Base-by-base conservation (phyloP, 208 protist genomes). In the Acanthamoeba castellanii region DNA sequence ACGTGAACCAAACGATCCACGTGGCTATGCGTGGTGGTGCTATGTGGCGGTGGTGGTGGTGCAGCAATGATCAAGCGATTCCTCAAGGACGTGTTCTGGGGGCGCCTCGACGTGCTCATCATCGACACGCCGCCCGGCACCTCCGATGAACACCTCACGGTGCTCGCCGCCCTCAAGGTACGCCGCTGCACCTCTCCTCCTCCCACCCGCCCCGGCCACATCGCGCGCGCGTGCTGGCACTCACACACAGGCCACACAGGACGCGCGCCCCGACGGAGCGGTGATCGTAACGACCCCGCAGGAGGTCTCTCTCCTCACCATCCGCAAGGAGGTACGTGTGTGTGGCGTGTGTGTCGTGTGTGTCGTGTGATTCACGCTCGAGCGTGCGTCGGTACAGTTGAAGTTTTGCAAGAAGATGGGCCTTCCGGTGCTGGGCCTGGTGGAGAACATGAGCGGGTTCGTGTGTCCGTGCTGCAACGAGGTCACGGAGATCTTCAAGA, bases 111-210 rank as follows among this genome's bases (percentile, higher is more conserved):
- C 97, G 98, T 98, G 66, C 97, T 99, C 47, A 96, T 99, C 22
- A 97, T 99, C 81, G 99, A 99, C 96, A 99, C 99, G 14, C 99
- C 99, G 52, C 99, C 99, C 13, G 99, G 99, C 64, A 99, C 99
- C 18, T 99, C 98, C 18, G 99, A 99, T 96, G 99, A 99, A 97
- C 99, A 99, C 97, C 98, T 99, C 55, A 99, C 99, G 20, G 96
- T 98, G 45, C 98, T 98, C 68, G 97, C 98, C n/a, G 98, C 99
- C 82, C 96, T 99, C 74, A 97, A 98, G 93, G 97, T 81, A 18
- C 20, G 8, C 57, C 9, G 14, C 14, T 20, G 9, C 27, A 11
- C 11, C 27, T 76, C 27, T 76, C 68, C n/a, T 30, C 27, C 68
- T 32, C 20, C 9, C 11, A 32, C 30, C n/a, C 27, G 27, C 30